Evolutionary conservation across 768 basidiomycete species (phyloP).

Genomic region (Trametes cinnabarina): DNA sequence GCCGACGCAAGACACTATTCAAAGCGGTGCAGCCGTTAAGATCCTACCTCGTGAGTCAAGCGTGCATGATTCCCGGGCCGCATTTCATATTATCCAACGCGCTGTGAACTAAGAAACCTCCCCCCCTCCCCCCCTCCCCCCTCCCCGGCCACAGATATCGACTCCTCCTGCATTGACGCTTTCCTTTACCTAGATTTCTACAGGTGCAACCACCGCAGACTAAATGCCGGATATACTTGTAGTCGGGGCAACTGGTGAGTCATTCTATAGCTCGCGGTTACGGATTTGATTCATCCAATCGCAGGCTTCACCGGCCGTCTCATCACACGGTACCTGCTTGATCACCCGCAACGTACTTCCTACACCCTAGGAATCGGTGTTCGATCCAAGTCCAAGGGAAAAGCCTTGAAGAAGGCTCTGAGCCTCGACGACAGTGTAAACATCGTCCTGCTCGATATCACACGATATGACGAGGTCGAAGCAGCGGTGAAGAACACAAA

Average conservation of each 20-base stretch:
- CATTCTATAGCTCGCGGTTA: background rate
- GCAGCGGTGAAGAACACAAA: constrained; percentile 51
- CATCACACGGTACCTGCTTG: constrained; percentile 61
- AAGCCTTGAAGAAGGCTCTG: constrained; percentile 47
- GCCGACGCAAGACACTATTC: too few species aligned
- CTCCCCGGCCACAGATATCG: too few species aligned
- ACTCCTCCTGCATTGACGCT: too few species aligned
- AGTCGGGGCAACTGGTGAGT: constrained; percentile 66
- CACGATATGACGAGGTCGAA: constrained; percentile 51
- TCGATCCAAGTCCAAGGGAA: constrained; percentile 62
- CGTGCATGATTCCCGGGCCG: too few species aligned
- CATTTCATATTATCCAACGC: too few species aligned
- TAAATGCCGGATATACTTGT: constrained; percentile 25
- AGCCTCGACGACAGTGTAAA: constrained; percentile 41
- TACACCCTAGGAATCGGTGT: constrained; percentile 74
- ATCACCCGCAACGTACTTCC: constrained; percentile 53
- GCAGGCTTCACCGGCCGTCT: constrained; percentile 69
- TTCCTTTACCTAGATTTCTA: too few species aligned
- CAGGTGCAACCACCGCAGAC: too few species aligned
- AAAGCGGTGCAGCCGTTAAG: too few species aligned
- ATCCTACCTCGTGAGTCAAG: too few species aligned
- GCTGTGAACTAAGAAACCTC: too few species aligned
- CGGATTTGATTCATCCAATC: background rate
- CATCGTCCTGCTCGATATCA: constrained; percentile 58
- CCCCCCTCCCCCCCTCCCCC: too few species aligned